These are phyloP conservation scores for Saprolegnia diclina DNA, from an alignment of 352 stramenopile species.

Conservation along the genomic window DNA sequence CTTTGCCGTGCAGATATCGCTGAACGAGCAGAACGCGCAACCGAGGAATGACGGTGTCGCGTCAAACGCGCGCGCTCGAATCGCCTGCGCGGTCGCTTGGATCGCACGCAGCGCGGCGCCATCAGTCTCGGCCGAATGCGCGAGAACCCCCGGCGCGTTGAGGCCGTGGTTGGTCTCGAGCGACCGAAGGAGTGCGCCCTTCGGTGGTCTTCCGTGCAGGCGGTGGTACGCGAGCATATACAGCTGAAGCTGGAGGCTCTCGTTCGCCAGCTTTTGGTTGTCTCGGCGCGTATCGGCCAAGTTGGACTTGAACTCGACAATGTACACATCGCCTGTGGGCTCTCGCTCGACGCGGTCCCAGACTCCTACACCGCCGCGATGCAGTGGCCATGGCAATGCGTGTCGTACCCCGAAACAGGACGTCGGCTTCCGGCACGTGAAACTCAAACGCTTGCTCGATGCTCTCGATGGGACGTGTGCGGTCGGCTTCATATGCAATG, in stretches of 20 bases:
- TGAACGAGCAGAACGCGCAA: conserved; percentile 69
- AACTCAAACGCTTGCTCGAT: conserved; percentile 66
- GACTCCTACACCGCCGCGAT: conserved; percentile 45
- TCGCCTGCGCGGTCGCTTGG: conserved; percentile 32
- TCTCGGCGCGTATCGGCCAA: conserved; percentile 47
- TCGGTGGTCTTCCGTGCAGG: conserved; percentile 47
- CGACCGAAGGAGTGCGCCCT: conserved; percentile 56
- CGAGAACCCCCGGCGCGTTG: conserved; percentile 38
- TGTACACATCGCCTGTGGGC: conserved; percentile 34
- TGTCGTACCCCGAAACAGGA: conserved; percentile 37
- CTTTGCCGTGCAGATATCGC: conserved; percentile 48
- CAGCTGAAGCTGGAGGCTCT: conserved; percentile 78
- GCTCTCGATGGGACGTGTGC: conserved; percentile 33
- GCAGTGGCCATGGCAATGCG: too few relatives aligned
- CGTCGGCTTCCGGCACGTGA: conserved; percentile 39
- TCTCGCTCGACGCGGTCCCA: conserved; percentile 67
- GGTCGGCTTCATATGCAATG: conserved; percentile 35
- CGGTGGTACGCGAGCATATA: conserved; percentile 72
- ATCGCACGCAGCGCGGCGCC: conserved; percentile 41
- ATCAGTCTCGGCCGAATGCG: conserved; percentile 32
- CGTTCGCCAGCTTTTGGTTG: conserved; percentile 41
- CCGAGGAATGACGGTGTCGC: conserved; percentile 51
- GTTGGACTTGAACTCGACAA: conserved; percentile 84
- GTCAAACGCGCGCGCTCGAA: conserved; percentile 49
- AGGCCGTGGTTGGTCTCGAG: conserved; percentile 30